phyloP scores from a whole-genome alignment of 2,329 filamentous ascomycete species.

The Clonostachys sp. region DNA sequence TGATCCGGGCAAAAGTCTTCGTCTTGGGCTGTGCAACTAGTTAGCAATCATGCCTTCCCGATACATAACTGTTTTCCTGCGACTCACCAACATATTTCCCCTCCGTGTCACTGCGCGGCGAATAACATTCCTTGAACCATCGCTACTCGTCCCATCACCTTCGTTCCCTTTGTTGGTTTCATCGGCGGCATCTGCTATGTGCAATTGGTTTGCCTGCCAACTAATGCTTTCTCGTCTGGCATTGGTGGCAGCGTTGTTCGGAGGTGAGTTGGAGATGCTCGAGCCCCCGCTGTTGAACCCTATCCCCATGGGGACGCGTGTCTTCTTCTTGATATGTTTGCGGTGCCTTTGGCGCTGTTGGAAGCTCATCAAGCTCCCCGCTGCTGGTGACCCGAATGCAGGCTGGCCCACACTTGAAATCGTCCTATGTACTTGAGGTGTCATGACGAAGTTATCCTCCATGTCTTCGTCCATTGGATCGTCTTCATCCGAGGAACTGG shows the following conservation, averaged over 20 bases:
- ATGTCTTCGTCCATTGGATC: constrained; percentile 69
- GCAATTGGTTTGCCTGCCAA: constrained; percentile 82
- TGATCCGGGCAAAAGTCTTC: constrained; percentile 90
- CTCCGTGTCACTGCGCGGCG: constrained; percentile 78
- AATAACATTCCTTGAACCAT: constrained; percentile 70
- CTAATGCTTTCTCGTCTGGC: constrained; percentile 83
- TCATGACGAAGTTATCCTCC: constrained; percentile 77
- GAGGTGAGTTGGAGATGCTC: constrained; percentile 68
- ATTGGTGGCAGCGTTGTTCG: constrained; percentile 39
- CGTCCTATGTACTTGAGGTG: constrained; percentile 69
- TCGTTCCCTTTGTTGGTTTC: constrained; percentile 63
- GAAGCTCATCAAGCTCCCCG: constrained; percentile 79
- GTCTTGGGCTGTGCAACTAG: constrained; percentile 71
- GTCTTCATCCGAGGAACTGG: constrained; percentile 68
- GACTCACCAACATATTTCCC: constrained; percentile 73
- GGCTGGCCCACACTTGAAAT: constrained; percentile 33
- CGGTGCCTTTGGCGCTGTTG: constrained; percentile 69
- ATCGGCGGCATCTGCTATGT: constrained; percentile 68
- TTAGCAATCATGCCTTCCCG: background rate
- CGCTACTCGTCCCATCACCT: constrained; percentile 39
- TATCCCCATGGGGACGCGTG: constrained; percentile 40
- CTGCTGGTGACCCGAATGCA: constrained; percentile 66
- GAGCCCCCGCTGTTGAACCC: constrained; percentile 42
- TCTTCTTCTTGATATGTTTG: constrained; percentile 58
- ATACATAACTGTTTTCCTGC: constrained; percentile 23